Conservation (phyloP, 225 moss, liverwort and hornwort species). For the Anthoceros angustus region DNA sequence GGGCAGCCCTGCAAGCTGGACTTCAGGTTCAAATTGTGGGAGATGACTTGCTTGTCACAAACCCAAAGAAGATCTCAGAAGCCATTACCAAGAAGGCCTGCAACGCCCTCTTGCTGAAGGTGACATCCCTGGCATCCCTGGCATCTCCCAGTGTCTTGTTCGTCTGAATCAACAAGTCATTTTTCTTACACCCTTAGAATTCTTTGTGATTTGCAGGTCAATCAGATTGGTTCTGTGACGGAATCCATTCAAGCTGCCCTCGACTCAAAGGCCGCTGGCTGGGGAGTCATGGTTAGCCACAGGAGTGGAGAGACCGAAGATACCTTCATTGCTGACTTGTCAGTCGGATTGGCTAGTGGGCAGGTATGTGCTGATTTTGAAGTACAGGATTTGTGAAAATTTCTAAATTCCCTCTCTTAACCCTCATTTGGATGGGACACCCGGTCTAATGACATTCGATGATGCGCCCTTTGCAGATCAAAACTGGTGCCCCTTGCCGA, state of each 20-base stretch:
- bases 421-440: background rate
- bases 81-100: conserved; percentile 84
- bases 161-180: too few relatives aligned
- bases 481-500: conserved; percentile 94
- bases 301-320: conserved; percentile 99
- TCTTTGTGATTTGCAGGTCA: conserved; percentile 37
- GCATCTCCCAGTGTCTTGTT: too few relatives aligned
- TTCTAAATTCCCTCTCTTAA: background rate
- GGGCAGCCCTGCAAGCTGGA: conserved; percentile 60
- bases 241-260: conserved; percentile 96
- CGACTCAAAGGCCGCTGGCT: conserved; percentile 84
- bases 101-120: conserved; percentile 83
- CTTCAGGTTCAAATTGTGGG: conserved; percentile 70
- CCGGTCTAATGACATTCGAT: background rate
- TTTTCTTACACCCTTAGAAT: background rate
- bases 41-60: conserved; percentile 82
- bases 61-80: conserved; percentile 85
- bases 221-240: conserved; percentile 88
- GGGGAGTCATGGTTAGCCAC: conserved; percentile 99
- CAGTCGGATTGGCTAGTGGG: conserved; percentile 79
- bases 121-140: background rate
- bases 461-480: conserved; percentile 36
- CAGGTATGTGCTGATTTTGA: conserved; percentile 29
- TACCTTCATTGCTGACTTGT: conserved; percentile 87
- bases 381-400: background rate